phyloP scores from a whole-genome alignment of 257 asterid genomes.

The Solanum bukasovii region DNA sequence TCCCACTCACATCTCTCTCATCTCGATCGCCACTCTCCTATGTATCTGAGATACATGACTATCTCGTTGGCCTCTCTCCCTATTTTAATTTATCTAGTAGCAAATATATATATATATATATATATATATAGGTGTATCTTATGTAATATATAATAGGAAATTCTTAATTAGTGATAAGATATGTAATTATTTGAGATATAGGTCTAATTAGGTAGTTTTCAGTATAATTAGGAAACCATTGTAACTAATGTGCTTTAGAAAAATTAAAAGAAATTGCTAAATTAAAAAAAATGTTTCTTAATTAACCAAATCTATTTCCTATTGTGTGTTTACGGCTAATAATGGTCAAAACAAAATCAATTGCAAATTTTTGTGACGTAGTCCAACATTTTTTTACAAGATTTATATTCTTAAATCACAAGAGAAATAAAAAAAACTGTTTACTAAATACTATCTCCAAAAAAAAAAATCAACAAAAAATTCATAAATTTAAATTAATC shows the following conservation, averaged over 20 bases:
- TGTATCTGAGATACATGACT: no score
- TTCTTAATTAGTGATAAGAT: no score
- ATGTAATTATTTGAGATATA: no score
- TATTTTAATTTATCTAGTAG: no score
- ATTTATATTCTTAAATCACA: not conserved
- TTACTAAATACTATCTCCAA: not conserved
- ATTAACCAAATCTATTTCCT: not conserved
- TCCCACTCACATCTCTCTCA: not conserved
- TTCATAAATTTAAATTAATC: not conserved
- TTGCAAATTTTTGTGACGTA: not conserved
- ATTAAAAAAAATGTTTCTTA: not conserved
- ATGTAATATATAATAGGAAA: no score
- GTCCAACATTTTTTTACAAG: no score
- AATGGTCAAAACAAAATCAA: not conserved
- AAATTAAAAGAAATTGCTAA: not conserved
- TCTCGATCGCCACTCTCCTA: fast-evolving
- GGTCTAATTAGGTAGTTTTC: not conserved
- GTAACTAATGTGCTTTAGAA: not conserved
- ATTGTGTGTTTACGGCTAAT: not conserved
- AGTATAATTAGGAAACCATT: not conserved
- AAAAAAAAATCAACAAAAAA: not conserved
- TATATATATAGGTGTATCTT: no score
- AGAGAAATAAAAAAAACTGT: no score
- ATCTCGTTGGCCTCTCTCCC: no score
- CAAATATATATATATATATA: no score